A percentile compares a stretch with the other conserved stretches of the same genome.
These are phyloP conservation scores for Ganoderma lucidum DNA, from an alignment of 1,284 basidiomycete genomes.

Conservation along the genomic window DNA sequence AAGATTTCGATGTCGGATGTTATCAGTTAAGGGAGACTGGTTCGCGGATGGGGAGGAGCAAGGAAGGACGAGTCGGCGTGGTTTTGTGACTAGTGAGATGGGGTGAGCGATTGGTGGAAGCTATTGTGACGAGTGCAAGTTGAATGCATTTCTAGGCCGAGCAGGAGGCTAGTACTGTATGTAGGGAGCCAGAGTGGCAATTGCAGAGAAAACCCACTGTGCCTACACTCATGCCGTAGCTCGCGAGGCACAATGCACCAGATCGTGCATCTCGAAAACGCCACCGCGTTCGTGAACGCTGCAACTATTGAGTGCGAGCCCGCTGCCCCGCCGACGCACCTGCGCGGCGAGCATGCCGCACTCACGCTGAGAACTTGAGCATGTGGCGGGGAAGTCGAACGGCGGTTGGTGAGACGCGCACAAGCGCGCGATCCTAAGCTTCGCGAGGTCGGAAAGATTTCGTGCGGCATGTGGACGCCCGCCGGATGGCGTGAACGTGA, in stretches of 20 bases:
- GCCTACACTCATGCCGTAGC: constrained; percentile 10
- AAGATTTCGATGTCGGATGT: background rate
- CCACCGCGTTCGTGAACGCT: constrained; percentile 11
- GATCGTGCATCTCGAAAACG: constrained; percentile 5
- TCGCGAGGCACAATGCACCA: background rate
- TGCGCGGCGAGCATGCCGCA: background rate
- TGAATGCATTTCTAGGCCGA: background rate
- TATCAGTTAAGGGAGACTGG: background rate
- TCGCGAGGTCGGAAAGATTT: background rate
- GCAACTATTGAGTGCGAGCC: background rate
- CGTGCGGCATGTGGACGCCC: background rate
- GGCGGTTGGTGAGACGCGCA: background rate
- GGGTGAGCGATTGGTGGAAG: no score
- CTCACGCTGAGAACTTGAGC: background rate
- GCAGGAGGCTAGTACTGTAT: background rate
- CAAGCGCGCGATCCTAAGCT: background rate
- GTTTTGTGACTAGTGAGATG: background rate
- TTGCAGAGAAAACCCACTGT: background rate
- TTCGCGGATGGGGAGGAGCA: background rate
- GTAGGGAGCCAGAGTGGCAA: constrained; percentile 4
- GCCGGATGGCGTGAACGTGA: background rate
- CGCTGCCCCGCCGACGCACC: background rate
- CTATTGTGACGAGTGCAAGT: background rate
- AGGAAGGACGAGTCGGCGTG: background rate
- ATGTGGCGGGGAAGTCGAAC: constrained; percentile 2